These are phyloP conservation scores for Cicer cuneatum DNA, from an alignment of 306 rosid species.

Conservation along the genomic window DNA sequence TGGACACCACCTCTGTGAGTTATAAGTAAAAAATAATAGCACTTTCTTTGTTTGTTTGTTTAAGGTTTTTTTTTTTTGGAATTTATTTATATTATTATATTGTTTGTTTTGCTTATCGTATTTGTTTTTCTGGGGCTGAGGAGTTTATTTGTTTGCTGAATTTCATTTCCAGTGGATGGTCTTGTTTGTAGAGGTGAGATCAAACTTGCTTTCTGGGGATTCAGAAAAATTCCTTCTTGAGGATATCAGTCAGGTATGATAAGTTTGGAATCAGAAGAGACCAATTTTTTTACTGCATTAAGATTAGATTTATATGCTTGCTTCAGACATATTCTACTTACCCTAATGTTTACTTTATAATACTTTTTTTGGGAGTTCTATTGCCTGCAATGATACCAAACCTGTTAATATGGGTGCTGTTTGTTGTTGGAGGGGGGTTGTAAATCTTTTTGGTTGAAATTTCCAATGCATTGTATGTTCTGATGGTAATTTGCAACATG, in stretches of 20 bases:
- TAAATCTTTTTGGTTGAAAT: not conserved
- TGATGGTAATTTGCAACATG: conserved; percentile 9
- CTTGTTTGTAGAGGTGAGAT: conserved; percentile 74
- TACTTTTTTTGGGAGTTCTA: conserved; percentile 4
- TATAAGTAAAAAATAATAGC: not conserved
- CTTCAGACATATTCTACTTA: conserved; percentile 13
- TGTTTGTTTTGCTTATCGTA: conserved; percentile 24
- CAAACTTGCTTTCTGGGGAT: conserved; percentile 92
- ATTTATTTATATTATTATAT: not conserved
- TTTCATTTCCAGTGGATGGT: conserved; percentile 81
- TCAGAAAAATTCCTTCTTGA: conserved; percentile 83
- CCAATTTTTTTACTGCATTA: not conserved
- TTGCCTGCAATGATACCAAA: conserved; percentile 11
- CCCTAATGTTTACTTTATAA: not conserved
- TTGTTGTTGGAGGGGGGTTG: not conserved
- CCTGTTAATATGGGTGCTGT: not conserved
- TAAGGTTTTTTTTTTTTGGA: not conserved
- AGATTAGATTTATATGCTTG: conserved; percentile 13
- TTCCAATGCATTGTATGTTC: conserved; percentile 19
- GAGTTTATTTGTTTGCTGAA: conserved; percentile 21
- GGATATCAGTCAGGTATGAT: conserved; percentile 76
- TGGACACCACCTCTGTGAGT: conserved; percentile 77
- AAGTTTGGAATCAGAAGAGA: not conserved
- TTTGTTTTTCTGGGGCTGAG: not conserved
- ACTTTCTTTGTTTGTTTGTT: conserved; percentile 12